Evolutionary conservation across 306 rosid genomes (phyloP).

Genomic region (Hippophae gyantsensis): DNA sequence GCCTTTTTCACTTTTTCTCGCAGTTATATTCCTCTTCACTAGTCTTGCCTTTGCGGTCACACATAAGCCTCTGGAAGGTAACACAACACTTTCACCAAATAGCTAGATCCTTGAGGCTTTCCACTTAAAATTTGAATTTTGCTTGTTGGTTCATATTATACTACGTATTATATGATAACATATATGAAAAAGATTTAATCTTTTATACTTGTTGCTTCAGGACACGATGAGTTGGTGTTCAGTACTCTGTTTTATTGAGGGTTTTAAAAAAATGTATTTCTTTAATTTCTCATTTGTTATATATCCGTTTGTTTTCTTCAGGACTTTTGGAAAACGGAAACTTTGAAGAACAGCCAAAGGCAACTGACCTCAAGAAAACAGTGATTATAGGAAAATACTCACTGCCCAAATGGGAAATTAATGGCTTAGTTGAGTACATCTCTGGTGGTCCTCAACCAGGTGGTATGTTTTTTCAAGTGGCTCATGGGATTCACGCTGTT

Average conservation of each 20-base stretch:
- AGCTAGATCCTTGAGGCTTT: conserved; percentile 8
- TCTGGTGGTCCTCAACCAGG: conserved; percentile 90
- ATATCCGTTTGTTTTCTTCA: conserved; percentile 16
- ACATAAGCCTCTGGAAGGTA: conserved; percentile 47
- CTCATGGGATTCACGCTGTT: conserved; percentile 83
- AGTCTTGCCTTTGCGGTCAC: conserved; percentile 36
- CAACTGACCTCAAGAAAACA: conserved; percentile 45
- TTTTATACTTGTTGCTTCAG: too few species aligned
- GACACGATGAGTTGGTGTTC: not conserved
- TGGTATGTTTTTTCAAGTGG: conserved; percentile 76
- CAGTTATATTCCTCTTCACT: conserved; percentile 28
- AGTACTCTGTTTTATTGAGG: not conserved
- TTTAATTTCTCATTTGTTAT: not conserved
- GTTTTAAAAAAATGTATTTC: not conserved
- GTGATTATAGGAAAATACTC: conserved; percentile 57
- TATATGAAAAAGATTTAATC: too few species aligned
- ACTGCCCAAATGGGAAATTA: conserved; percentile 76
- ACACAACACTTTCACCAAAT: not conserved
- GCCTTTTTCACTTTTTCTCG: conserved; percentile 22
- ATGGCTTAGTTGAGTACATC: conserved; percentile 83
- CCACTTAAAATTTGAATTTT: not conserved
- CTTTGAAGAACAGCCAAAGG: conserved; percentile 66
- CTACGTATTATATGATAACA: not conserved
- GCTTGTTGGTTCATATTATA: conserved; percentile 3
- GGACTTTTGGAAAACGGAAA: conserved; percentile 75